Conservation (phyloP, 2,329 filamentous ascomycete genomes). For the Septoria petroselini region DNA sequence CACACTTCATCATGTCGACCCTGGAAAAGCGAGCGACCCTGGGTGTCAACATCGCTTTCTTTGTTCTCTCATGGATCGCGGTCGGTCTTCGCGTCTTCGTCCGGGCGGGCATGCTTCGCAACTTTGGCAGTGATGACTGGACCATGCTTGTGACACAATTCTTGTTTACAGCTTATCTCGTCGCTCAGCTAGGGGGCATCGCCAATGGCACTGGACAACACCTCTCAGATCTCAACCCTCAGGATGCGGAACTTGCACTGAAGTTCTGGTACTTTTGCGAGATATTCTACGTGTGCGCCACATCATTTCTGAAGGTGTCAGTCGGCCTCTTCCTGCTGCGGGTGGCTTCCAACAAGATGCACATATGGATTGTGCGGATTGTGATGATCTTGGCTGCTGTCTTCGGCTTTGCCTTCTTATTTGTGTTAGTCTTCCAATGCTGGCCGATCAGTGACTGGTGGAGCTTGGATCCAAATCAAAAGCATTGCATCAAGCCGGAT, state of each 20-base stretch:
- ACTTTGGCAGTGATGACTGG: slow-evolving; percentile 44
- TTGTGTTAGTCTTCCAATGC: slow-evolving; percentile 54
- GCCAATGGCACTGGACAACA: slow-evolving; percentile 42
- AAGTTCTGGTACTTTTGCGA: slow-evolving; percentile 57
- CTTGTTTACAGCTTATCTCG: slow-evolving; percentile 43
- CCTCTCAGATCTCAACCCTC: slow-evolving; percentile 34
- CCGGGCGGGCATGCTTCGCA: slow-evolving; percentile 38
- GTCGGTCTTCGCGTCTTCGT: slow-evolving; percentile 41
- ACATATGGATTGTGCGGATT: slow-evolving; percentile 47
- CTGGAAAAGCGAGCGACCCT: slow-evolving; percentile 20
- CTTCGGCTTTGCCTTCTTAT: slow-evolving; percentile 50
- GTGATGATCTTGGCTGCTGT: slow-evolving; percentile 48
- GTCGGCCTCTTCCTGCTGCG: slow-evolving; percentile 55
- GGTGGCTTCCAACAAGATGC: slow-evolving; percentile 47
- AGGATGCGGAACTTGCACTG: slow-evolving; percentile 26
- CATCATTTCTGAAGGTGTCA: slow-evolving; percentile 50
- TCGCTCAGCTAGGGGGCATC: slow-evolving; percentile 41
- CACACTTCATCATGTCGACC: slow-evolving; percentile 7
- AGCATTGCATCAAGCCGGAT: slow-evolving; percentile 44
- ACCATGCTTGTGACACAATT: slow-evolving; percentile 41
- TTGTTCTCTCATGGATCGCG: slow-evolving; percentile 40
- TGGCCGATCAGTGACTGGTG: slow-evolving; percentile 53
- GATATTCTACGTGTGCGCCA: slow-evolving; percentile 52
- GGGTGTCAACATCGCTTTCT: slow-evolving; percentile 36
- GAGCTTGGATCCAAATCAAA: slow-evolving; percentile 42